Base-by-base conservation (phyloP, 2,329 filamentous ascomycete species). In the Stylonectria norvegica region DNA sequence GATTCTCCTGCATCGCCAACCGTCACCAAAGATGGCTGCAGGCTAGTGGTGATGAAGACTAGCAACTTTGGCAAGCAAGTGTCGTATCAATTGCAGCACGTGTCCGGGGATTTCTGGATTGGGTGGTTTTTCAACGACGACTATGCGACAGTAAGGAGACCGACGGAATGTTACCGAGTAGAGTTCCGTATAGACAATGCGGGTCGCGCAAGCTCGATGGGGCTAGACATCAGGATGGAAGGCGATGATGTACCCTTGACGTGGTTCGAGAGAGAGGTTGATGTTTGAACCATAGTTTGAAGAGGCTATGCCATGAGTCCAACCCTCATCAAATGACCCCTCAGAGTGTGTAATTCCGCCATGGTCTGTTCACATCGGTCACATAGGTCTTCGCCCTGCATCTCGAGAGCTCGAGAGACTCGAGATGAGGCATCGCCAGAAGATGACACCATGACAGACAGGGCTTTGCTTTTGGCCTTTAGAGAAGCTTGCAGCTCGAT, bases 401-500 rank as follows among this genome's bases (percentile, higher is more conserved):
- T 31, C 5, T 33, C 23, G 1, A 63, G 30, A 4, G 59, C 43
- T 18, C 47, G 49, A 16, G 44, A 45, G 36, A 56, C 46, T 25
- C 43, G 48, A n/a, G 50, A 40, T 11, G 42, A 38, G 5, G 36
- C 40, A 4, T 36, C 44, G 1, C 18, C 32, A 11, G 32, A 28
- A 8, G 34, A 34, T 10, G 43, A 42, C 4, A 57, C 35, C 3
- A 39, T 17, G 3, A 30, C 17, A 5, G 35, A 20, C 29, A 58
- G 16, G 4, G 54, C 43, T 33, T 47, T 43, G 11, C 47, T 30
- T 35, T 37, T 53, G 1, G 20, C 12, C 7, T 50, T 35, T 19
- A 67, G 39, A 0, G 48, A 46, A 10, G 48, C 37, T 19, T 64
- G 54, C 17, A 65, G 48, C 30, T 66, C 62, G 4, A 59, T 43